Percentiles rank a stretch among this genome's conserved stretches.
These are phyloP conservation scores for Monosporascus sp. DNA, from an alignment of 2,329 filamentous ascomycete species.

Conservation along the genomic window DNA sequence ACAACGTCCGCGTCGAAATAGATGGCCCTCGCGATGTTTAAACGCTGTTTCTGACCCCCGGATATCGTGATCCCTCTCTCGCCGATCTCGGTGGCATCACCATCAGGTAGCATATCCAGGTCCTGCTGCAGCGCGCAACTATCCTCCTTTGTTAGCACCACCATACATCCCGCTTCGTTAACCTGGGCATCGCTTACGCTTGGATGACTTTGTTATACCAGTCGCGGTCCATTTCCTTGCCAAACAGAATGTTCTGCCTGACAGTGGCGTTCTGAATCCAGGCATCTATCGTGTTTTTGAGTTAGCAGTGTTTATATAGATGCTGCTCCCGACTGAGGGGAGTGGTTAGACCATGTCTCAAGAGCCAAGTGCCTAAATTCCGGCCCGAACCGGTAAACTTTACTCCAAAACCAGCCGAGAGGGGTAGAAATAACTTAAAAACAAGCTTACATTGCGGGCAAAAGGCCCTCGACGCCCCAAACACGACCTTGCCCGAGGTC, in stretches of 20 bases:
- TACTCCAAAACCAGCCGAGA: too few species aligned
- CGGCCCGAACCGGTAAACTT: too few species aligned
- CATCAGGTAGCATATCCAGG: constrained; percentile 86
- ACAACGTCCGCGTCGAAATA: constrained; percentile 65
- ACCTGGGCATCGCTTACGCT: constrained; percentile 45
- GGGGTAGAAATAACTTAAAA: too few species aligned
- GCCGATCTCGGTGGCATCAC: constrained; percentile 87
- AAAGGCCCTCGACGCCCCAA: constrained; percentile 79
- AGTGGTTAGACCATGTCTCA: too few species aligned
- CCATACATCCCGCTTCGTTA: background rate
- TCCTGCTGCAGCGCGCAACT: constrained; percentile 79
- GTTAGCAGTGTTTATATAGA: too few species aligned
- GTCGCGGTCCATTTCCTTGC: constrained; percentile 64
- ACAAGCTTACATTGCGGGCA: constrained; percentile 66
- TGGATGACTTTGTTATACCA: constrained; percentile 86
- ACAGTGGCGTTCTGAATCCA: constrained; percentile 96
- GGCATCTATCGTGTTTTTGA: constrained; percentile 43
- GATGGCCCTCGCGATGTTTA: constrained; percentile 85
- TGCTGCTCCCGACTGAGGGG: too few species aligned
- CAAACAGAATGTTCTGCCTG: constrained; percentile 85
- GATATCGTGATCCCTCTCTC: constrained; percentile 94
- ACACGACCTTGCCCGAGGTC: constrained; percentile 65
- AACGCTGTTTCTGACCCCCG: constrained; percentile 88
- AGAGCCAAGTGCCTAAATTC: too few species aligned
- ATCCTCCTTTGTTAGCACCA: constrained; percentile 11